Evolutionary conservation across 495 filamentous ascomycete genomes (phyloP).

Genomic region (Annulohypoxylon maeteangense): DNA sequence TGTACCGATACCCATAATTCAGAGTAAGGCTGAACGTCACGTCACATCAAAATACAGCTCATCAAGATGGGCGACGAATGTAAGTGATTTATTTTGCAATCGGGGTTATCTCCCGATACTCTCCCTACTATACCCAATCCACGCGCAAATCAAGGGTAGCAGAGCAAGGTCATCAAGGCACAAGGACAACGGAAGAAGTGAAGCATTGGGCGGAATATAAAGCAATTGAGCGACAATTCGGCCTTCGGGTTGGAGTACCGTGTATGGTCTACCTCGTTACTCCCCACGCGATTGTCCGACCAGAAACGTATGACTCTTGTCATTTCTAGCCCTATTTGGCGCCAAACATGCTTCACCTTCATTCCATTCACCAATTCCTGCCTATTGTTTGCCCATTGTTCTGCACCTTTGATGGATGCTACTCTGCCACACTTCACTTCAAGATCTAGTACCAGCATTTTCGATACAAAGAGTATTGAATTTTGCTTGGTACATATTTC

Average conservation of each 20-base stretch:
- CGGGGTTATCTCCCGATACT: neutral
- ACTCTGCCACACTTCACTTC: slow-evolving; percentile 27
- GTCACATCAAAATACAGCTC: slow-evolving; percentile 1
- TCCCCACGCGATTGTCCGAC: neutral
- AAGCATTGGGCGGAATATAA: neutral
- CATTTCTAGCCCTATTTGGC: slow-evolving; percentile 21
- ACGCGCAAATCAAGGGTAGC: slow-evolving; percentile 19
- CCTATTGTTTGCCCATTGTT: slow-evolving; percentile 17
- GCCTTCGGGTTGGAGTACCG: neutral
- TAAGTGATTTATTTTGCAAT: slow-evolving; percentile 27
- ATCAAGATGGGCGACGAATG: slow-evolving; percentile 38
- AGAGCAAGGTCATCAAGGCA: slow-evolving; percentile 20
- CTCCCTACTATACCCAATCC: neutral
- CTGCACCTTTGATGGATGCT: slow-evolving; percentile 10
- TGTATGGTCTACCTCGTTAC: neutral
- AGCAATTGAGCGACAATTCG: slow-evolving; percentile 5
- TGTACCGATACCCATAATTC: slow-evolving; percentile 1
- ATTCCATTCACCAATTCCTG: slow-evolving; percentile 5
- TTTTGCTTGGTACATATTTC: neutral
- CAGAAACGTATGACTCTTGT: slow-evolving; percentile 8
- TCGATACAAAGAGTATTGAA: slow-evolving; percentile 23
- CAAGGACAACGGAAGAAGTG: neutral
- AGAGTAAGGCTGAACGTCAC: slow-evolving; percentile 27
- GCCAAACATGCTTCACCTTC: slow-evolving; percentile 23
- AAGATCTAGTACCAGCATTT: neutral